These are phyloP conservation scores for Excoecaria cochinchinensis DNA, from an alignment of 345 rosid species.

Conservation along the genomic window DNA sequence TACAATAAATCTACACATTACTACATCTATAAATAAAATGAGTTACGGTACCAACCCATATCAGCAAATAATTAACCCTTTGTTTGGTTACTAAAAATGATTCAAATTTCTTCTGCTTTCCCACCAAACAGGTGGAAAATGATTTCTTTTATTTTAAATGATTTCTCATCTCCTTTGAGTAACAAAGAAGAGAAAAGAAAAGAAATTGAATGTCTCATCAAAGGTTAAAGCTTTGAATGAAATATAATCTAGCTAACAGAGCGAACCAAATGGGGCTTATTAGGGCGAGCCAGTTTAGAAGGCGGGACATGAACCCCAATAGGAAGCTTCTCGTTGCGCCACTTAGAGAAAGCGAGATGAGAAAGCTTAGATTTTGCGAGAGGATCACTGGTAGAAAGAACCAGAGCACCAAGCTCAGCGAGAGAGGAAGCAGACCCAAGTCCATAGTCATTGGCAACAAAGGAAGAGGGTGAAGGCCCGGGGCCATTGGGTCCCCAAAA, in stretches of 20 bases:
- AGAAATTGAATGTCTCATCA: too few species aligned
- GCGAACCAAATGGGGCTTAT: slow-evolving; percentile 64
- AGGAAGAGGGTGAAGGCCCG: slow-evolving; percentile 23
- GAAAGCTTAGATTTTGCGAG: slow-evolving; percentile 64
- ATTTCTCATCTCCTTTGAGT: too few species aligned
- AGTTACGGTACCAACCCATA: neutral
- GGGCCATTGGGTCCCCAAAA: slow-evolving; percentile 85
- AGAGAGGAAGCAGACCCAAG: slow-evolving; percentile 65
- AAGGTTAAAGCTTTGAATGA: neutral
- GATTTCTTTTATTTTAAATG: too few species aligned
- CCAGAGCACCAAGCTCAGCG: slow-evolving; percentile 78
- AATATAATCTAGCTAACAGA: neutral
- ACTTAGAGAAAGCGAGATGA: slow-evolving; percentile 73
- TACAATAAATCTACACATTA: neutral
- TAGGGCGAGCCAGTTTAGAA: slow-evolving; percentile 70
- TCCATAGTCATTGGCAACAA: neutral
- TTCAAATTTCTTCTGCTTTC: too few species aligned
- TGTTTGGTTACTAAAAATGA: too few species aligned
- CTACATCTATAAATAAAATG: neutral
- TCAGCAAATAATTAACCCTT: neutral
- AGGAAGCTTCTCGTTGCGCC: slow-evolving; percentile 61
- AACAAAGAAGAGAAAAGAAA: too few species aligned
- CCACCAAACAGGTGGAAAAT: too few species aligned
- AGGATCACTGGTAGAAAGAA: slow-evolving; percentile 73
- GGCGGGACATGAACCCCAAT: slow-evolving; percentile 60